Conservation (phyloP, 2,329 filamentous ascomycete genomes). For the Epichloe festucae region DNA sequence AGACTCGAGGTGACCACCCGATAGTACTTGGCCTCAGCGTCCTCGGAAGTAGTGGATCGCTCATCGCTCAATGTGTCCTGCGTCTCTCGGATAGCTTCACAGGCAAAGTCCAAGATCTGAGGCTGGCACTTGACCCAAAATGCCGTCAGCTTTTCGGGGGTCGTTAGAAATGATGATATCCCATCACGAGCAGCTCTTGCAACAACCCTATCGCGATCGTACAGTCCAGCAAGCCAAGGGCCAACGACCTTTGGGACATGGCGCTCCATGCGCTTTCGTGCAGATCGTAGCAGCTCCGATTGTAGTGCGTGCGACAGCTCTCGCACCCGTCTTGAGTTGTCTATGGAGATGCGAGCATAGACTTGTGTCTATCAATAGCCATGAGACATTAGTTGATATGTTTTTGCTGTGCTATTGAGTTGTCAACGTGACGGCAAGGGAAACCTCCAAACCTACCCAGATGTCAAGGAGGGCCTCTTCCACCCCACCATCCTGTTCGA, state of each 20-base stretch:
- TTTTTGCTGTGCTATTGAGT: not conserved
- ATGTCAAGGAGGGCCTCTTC: slow-evolving; percentile 78
- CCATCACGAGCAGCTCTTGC: slow-evolving; percentile 67
- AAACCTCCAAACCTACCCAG: slow-evolving; percentile 48
- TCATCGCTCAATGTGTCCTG: slow-evolving; percentile 77
- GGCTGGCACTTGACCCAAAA: slow-evolving; percentile 75
- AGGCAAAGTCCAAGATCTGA: slow-evolving; percentile 71
- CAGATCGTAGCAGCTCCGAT: slow-evolving; percentile 43
- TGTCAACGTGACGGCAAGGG: too few species aligned
- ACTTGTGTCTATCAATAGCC: slow-evolving; percentile 52
- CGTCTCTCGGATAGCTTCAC: slow-evolving; percentile 69
- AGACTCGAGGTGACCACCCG: slow-evolving; percentile 52
- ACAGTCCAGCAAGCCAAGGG: slow-evolving; percentile 82
- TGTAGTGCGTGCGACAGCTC: slow-evolving; percentile 74
- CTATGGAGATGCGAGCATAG: slow-evolving; percentile 82
- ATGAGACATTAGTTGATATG: not conserved
- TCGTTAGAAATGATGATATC: slow-evolving; percentile 60
- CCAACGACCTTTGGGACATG: slow-evolving; percentile 66
- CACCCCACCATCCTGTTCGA: slow-evolving; percentile 44
- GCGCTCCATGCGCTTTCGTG: slow-evolving; percentile 72
- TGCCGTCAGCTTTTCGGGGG: slow-evolving; percentile 59
- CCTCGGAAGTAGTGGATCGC: slow-evolving; percentile 68
- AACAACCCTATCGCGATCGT: slow-evolving; percentile 71
- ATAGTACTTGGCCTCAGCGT: slow-evolving; percentile 74
- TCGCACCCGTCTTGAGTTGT: slow-evolving; percentile 75